phyloP scores from a whole-genome alignment of 805 yeast species.

The Saccharomyces jurei region DNA sequence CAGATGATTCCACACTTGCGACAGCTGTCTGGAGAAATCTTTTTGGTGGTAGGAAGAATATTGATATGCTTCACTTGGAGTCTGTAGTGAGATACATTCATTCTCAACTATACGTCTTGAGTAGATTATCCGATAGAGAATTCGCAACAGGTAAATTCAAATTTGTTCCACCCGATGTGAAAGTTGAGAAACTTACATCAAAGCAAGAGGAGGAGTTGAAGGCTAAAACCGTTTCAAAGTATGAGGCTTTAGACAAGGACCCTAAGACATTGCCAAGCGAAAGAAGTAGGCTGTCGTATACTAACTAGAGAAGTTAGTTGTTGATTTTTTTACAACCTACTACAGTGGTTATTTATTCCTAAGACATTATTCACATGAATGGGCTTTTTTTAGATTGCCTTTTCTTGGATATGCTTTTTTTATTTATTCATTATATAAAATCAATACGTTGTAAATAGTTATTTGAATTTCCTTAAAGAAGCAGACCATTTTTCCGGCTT shows the following conservation, averaged over 20 bases:
- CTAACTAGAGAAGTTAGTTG: slow-evolving; percentile 40
- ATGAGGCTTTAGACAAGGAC: slow-evolving; percentile 39
- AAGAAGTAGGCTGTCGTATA: slow-evolving; percentile 42
- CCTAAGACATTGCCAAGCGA: slow-evolving; percentile 51
- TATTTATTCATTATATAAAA: not conserved
- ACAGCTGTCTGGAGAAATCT: slow-evolving; percentile 85
- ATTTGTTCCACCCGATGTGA: slow-evolving; percentile 75
- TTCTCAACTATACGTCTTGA: slow-evolving; percentile 79
- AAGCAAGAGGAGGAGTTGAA: slow-evolving; percentile 54
- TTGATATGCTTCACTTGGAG: slow-evolving; percentile 77
- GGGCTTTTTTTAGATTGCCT: no score
- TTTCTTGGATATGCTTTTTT: not conserved
- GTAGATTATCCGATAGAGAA: slow-evolving; percentile 80
- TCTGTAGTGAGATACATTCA: slow-evolving; percentile 85
- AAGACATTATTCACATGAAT: not conserved
- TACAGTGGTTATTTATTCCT: not conserved
- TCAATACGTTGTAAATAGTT: slow-evolving; percentile 9
- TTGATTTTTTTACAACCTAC: not conserved
- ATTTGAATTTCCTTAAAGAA: slow-evolving; percentile 4
- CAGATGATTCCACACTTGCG: slow-evolving; percentile 71
- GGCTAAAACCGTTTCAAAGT: slow-evolving; percentile 43
- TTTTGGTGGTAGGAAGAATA: slow-evolving; percentile 74
- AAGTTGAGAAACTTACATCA: slow-evolving; percentile 61
- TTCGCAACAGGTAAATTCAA: slow-evolving; percentile 85
- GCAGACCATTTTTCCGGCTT: slow-evolving; percentile 24